Percentiles rank a stretch among this genome's conserved stretches.
Conservation (phyloP, 2,329 filamentous ascomycete genomes). For the Bipolaris bicolor region DNA sequence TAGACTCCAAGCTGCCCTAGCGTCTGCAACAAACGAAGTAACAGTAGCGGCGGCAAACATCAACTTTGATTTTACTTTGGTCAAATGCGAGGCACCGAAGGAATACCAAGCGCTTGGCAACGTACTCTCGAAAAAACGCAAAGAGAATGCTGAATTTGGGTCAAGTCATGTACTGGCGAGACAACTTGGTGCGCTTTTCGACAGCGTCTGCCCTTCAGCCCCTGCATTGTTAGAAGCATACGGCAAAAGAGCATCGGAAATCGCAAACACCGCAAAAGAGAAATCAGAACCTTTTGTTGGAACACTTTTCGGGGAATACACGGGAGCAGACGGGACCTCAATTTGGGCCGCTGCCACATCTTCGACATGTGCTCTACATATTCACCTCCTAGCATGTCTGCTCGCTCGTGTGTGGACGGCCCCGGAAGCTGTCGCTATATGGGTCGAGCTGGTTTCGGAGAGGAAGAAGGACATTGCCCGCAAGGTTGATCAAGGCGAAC, state of each 20-base stretch:
- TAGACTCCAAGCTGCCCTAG: neutral
- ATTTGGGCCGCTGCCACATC: constrained; percentile 52
- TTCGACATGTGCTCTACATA: constrained; percentile 28
- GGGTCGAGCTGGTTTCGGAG: constrained; percentile 42
- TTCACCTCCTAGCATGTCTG: constrained; percentile 49
- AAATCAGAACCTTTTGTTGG: neutral
- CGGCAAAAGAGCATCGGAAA: constrained; percentile 38
- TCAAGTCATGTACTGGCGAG: constrained; percentile 47
- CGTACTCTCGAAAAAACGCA: constrained; percentile 38
- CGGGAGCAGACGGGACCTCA: constrained; percentile 41
- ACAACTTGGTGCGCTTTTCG: constrained; percentile 51
- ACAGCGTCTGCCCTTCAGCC: constrained; percentile 38
- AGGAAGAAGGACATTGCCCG: constrained; percentile 10
- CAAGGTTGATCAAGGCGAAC: constrained; percentile 28
- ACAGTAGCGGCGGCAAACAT: constrained; percentile 28
- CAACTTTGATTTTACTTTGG: constrained; percentile 54
- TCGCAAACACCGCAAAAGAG: constrained; percentile 1
- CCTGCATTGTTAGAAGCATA: constrained; percentile 47
- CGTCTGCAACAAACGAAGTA: constrained; percentile 18
- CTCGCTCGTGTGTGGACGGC: constrained; percentile 41
- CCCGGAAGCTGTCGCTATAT: constrained; percentile 42
- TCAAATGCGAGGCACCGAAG: constrained; percentile 50
- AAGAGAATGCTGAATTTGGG: constrained; percentile 50
- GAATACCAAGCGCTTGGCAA: constrained; percentile 46
- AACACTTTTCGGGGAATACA: constrained; percentile 25